Percentiles rank a stretch among this genome's conserved stretches.
phyloP scores from a whole-genome alignment of 352 stramenopile species.

The Globisporangium camurandrum region DNA sequence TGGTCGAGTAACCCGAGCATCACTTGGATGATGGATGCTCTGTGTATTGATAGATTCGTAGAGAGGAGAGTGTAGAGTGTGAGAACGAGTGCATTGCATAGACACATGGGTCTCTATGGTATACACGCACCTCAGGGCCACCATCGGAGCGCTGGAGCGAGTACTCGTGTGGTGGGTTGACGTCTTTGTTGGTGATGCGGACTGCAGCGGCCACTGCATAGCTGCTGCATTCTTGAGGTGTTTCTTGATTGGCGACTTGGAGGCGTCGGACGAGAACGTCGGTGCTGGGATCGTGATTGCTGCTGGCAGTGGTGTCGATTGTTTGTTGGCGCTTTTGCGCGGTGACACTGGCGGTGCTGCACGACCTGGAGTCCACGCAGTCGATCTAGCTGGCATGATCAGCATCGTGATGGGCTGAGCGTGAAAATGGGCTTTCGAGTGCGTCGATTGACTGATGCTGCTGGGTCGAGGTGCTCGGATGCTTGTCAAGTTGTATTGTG shows the following conservation, averaged over 20 bases:
- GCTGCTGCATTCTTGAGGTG: conserved; percentile 23
- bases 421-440: no score
- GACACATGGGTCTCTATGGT: not conserved
- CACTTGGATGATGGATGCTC: conserved; percentile 44
- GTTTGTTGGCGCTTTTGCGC: conserved; percentile 6
- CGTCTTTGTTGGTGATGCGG: not conserved
- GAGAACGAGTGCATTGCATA: no score
- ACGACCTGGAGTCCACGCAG: not conserved
- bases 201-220: not conserved
- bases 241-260: conserved; percentile 59
- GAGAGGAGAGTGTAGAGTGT: no score
- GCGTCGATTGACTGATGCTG: no score
- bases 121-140: not conserved
- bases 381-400: conserved; percentile 12
- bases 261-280: conserved; percentile 1
- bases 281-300: not conserved
- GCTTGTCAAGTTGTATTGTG: not conserved
- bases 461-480: not conserved
- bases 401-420: not conserved
- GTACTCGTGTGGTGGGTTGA: not conserved
- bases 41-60: no score
- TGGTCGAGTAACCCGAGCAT: conserved; percentile 52
- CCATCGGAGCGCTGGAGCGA: conserved; percentile 4
- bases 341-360: not conserved
- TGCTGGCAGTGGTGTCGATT: conserved; percentile 3